These are phyloP conservation scores for Fusarium oxysporum DNA, from an alignment of 2,329 filamentous ascomycete species.

Conservation along the genomic window DNA sequence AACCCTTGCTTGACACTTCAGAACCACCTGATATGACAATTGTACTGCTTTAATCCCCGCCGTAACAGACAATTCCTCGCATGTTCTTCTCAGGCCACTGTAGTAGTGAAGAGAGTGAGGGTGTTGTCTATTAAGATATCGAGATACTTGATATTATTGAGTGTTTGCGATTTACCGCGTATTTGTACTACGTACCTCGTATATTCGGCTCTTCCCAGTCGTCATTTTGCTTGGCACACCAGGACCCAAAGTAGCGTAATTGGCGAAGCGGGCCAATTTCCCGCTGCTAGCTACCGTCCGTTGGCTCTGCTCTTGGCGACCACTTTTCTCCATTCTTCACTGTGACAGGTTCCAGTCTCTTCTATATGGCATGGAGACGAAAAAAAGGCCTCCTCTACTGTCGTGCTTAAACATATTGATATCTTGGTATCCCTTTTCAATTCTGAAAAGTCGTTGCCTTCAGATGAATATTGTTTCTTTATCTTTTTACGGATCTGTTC, in stretches of 20 bases:
- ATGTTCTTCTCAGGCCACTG: not conserved
- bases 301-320: not conserved
- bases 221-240: not conserved
- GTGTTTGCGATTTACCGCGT: not conserved
- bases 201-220: not conserved
- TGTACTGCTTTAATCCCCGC: no score
- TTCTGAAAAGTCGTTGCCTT: fast-evolving
- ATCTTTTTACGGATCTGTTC: fast-evolving
- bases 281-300: not conserved
- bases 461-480: no score
- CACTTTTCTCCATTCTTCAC: not conserved
- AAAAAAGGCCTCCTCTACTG: fast-evolving
- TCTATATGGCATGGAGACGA: not conserved
- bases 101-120: no score
- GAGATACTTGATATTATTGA: fast-evolving
- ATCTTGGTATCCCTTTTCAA: no score
- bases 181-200: not conserved
- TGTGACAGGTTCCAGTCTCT: not conserved
- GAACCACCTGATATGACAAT: not conserved
- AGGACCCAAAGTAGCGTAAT: not conserved
- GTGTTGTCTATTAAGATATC: not conserved
- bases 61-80: fast-evolving
- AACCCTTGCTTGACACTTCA: no score
- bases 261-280: not conserved
- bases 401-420: no score